These are phyloP conservation scores for Coemansia sp. DNA, from an alignment of 371 early-diverging fungal species.

Conservation along the genomic window DNA sequence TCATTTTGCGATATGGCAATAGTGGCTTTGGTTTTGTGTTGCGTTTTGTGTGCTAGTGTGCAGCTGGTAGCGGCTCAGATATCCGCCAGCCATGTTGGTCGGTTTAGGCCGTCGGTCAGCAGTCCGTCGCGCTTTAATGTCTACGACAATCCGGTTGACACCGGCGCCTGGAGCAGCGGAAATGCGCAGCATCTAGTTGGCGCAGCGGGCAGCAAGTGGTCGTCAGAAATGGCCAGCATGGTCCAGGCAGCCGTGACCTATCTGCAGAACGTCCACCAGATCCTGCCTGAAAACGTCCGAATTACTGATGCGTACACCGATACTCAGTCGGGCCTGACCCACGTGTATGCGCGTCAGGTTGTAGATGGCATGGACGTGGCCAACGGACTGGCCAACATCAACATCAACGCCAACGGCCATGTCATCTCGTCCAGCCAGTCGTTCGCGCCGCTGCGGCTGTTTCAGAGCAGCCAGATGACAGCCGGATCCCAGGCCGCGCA, in stretches of 20 bases:
- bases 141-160: constrained; percentile 6
- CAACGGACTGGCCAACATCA: constrained; percentile 81
- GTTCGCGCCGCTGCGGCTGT: constrained; percentile 48
- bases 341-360: constrained; percentile 72
- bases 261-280: constrained; percentile 11
- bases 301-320: constrained; percentile 30
- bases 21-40: neutral
- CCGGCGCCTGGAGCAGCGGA: neutral
- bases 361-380: constrained; percentile 70
- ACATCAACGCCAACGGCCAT: constrained; percentile 66
- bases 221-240: neutral
- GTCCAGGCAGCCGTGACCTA: constrained; percentile 2
- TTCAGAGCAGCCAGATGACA: neutral
- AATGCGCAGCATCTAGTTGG: neutral
- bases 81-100: neutral
- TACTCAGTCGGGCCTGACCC: constrained; percentile 60
- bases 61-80: neutral
- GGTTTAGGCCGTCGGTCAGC: neutral
- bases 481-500: constrained; percentile 2
- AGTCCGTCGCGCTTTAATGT: constrained; percentile 10
- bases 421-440: constrained; percentile 73
- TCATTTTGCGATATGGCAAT: too few relatives aligned
- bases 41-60: neutral
- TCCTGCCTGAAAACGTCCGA: constrained; percentile 4
- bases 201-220: neutral